Conservation (phyloP, 805 yeast species). For the Suhomyces tanzawaensis region DNA sequence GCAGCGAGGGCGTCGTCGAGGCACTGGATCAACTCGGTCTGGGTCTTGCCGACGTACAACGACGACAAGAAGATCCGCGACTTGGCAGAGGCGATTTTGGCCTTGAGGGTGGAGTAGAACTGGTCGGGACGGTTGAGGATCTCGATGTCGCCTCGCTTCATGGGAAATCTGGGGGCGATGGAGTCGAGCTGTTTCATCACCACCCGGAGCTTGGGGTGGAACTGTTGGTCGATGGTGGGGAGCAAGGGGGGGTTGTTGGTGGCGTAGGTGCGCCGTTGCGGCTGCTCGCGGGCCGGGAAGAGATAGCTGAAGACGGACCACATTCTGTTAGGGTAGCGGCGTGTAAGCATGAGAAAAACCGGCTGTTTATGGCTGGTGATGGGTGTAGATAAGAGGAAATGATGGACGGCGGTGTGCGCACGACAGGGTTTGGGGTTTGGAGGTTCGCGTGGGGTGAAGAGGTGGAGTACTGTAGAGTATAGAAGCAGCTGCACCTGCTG, state of each 20-base stretch:
- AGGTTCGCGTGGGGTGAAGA: too few species aligned
- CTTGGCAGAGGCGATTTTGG: constrained; percentile 61
- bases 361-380: background rate
- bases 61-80: constrained; percentile 76
- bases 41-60: constrained; percentile 80
- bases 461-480: too few species aligned
- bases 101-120: constrained; percentile 67
- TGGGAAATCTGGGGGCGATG: constrained; percentile 65
- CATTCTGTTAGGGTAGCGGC: constrained; percentile 15
- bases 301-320: constrained; percentile 27
- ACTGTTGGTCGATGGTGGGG: constrained; percentile 19
- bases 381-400: background rate
- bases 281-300: constrained; percentile 12
- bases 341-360: background rate
- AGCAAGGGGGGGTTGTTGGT: constrained; percentile 28
- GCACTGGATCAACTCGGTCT: constrained; percentile 68
- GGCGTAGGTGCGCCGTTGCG: constrained; percentile 14
- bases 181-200: constrained; percentile 55
- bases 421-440: background rate
- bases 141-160: constrained; percentile 54
- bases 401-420: constrained; percentile 1
- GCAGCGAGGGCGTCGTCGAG: constrained; percentile 55
- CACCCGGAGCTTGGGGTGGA: constrained; percentile 44
- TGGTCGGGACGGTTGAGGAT: constrained; percentile 63
- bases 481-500: too few species aligned